These are phyloP conservation scores for Fusarium nanum DNA, from an alignment of 2,329 filamentous ascomycete species.

Conservation along the genomic window DNA sequence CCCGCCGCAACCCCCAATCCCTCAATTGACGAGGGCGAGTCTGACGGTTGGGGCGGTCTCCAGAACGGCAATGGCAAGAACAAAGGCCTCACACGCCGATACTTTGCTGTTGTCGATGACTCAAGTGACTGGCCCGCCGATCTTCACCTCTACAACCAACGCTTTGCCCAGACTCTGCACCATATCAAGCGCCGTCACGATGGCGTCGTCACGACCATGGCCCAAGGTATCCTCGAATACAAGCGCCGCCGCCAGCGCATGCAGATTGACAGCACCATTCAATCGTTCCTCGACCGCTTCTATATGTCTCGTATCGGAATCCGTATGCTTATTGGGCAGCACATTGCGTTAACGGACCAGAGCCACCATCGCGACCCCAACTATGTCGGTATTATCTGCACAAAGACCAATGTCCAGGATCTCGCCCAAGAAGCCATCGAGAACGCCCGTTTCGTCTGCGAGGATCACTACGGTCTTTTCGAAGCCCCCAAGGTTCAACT, in stretches of 20 bases:
- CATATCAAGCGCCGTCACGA: constrained; percentile 97
- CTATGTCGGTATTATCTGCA: constrained; percentile 99
- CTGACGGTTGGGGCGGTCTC: constrained; percentile 68
- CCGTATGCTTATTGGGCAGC: constrained; percentile 98
- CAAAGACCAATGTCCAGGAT: constrained; percentile 95
- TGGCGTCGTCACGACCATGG: constrained; percentile 96
- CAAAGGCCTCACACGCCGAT: constrained; percentile 68
- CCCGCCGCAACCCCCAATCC: constrained; percentile 90
- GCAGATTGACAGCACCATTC: constrained; percentile 98
- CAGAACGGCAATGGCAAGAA: constrained; percentile 58
- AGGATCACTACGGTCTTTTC: constrained; percentile 97
- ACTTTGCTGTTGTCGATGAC: constrained; percentile 94
- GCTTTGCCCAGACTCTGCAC: constrained; percentile 88
- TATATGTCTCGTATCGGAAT: constrained; percentile 99
- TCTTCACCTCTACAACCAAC: constrained; percentile 91
- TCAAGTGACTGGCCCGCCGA: constrained; percentile 91
- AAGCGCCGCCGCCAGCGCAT: constrained; percentile 96
- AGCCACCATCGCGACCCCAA: constrained; percentile 88
- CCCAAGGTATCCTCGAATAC: constrained; percentile 97
- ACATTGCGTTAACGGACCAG: constrained; percentile 96
- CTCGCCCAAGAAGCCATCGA: constrained; percentile 97
- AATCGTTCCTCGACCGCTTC: constrained; percentile 97
- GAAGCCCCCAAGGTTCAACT: constrained; percentile 97
- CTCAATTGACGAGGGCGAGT: constrained; percentile 86
- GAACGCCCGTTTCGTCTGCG: constrained; percentile 98